These are phyloP conservation scores for Achaetomiella virescens DNA, from an alignment of 495 filamentous ascomycete species.

Conservation along the genomic window DNA sequence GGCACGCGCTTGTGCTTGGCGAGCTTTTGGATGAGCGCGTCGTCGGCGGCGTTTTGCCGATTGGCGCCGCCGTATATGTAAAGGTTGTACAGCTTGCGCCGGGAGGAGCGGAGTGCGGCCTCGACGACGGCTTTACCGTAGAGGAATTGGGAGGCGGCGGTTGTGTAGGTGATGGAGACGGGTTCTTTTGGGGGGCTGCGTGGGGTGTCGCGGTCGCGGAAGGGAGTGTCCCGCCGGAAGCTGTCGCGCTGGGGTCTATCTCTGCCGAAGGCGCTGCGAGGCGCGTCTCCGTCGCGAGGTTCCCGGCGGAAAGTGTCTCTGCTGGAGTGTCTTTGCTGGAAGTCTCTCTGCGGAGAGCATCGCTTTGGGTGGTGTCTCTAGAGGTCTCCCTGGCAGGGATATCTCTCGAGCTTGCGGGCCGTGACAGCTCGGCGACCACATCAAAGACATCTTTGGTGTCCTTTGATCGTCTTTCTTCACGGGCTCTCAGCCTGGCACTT, in stretches of 20 bases:
- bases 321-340: neutral
- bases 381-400: neutral
- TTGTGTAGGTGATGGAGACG: conserved; percentile 67
- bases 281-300: neutral
- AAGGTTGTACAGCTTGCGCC: conserved; percentile 74
- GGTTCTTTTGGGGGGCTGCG: conserved; percentile 25
- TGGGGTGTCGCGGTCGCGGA: neutral
- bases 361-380: neutral
- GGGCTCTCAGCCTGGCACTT: neutral
- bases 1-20: conserved; percentile 52
- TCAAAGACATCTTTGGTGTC: neutral
- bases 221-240: no score
- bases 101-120: conserved; percentile 63
- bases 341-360: no score
- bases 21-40: conserved; percentile 47
- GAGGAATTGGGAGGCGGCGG: conserved; percentile 82
- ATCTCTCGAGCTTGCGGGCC: neutral
- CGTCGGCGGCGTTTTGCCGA: conserved; percentile 35
- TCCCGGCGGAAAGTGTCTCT: neutral
- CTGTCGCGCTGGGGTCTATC: neutral
- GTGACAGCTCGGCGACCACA: neutral
- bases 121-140: conserved; percentile 80
- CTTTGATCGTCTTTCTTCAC: neutral
- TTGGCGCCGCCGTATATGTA: conserved; percentile 63
- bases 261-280: neutral